Evolutionary conservation across 805 yeast genomes (phyloP), one percentile per base, ranked within the genome.

Genomic region (Ogataea methanolica): DNA sequence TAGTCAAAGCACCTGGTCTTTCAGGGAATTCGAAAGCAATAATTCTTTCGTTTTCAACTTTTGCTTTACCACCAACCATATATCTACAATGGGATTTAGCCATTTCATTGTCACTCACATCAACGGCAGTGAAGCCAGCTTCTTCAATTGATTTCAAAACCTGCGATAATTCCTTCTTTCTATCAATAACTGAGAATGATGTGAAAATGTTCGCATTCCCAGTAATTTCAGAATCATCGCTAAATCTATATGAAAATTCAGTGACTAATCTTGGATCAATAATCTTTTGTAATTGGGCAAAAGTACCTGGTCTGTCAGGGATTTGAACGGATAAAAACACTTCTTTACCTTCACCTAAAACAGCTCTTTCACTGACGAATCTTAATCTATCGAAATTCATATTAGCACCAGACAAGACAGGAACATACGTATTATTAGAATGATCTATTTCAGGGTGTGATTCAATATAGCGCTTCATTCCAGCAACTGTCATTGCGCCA

Each of bases 31-130:
- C 97, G 60, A 94, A 94, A 42, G 85, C 77, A 57, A 82, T 79
- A 34, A 94, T 68, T 58, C 84, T 82, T 68, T 94, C 99, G 54
- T 88, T 76, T 29, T 79, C 75, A 17, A 87, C 80, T 21, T 74
- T 68, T 0, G 91, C 80, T 50, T 85, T 82, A 49, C 99, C 99
- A 49, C 99, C 99, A 22, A 94, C 96, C 54, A 94, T 73, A 65
- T 94, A 95, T 65, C 99, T 79, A 36, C 97, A 97, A 62, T 94
- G 99, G 35, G 90, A 79, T 68, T 94, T 94, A 39, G 99, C 99
- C 73, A 94, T 77, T 64, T 91, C 97, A 63, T 95, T 91, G 49
- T 87, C 88, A 16, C 96, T 86, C 48, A 94, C 83, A 62, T 94
- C 98, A 45, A 78, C 74, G 2, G 90, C 96, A 39, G 73, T 72